These are phyloP conservation scores for Aspergillus cavernicola DNA, from an alignment of 495 filamentous ascomycete genomes.

Conservation along the genomic window DNA sequence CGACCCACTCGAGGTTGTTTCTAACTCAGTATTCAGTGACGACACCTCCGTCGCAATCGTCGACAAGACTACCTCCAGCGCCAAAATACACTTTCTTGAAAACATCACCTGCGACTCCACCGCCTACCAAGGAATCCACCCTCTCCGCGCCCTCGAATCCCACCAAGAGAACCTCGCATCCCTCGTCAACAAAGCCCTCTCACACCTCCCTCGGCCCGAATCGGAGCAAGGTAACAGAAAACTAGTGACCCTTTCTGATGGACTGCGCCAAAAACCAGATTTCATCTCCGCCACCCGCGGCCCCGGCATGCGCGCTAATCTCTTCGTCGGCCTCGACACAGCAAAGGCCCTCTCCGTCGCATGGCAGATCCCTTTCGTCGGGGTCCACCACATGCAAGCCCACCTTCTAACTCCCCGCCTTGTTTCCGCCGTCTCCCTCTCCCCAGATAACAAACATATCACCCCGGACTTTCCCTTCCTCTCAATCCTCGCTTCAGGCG, in stretches of 20 bases:
- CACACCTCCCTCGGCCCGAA: slow-evolving; percentile 41
- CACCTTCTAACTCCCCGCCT: slow-evolving; percentile 86
- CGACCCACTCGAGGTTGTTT: not conserved
- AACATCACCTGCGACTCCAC: slow-evolving; percentile 77
- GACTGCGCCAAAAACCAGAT: slow-evolving; percentile 55
- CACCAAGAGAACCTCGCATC: slow-evolving; percentile 65
- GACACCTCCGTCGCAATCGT: slow-evolving; percentile 91
- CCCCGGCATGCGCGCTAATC: slow-evolving; percentile 76
- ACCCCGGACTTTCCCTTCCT: slow-evolving; percentile 71
- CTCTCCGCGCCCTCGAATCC: slow-evolving; percentile 64
- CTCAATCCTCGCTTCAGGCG: slow-evolving; percentile 85
- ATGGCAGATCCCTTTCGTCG: slow-evolving; percentile 77
- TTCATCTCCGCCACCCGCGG: slow-evolving; percentile 85
- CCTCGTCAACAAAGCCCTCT: slow-evolving; percentile 63
- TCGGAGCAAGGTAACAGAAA: not conserved
- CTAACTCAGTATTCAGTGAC: slow-evolving; percentile 55
- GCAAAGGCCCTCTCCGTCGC: slow-evolving; percentile 86
- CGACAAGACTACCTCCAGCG: slow-evolving; percentile 45
- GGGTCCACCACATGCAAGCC: slow-evolving; percentile 95
- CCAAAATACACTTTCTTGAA: slow-evolving; percentile 68
- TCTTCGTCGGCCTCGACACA: slow-evolving; percentile 72
- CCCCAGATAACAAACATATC: not conserved
- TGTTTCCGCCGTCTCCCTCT: slow-evolving; percentile 53
- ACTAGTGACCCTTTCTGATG: slow-evolving; percentile 20
- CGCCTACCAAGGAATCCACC: slow-evolving; percentile 71